These are phyloP conservation scores for Striga hermonthica DNA, from an alignment of 305 asterid species.

Conservation along the genomic window DNA sequence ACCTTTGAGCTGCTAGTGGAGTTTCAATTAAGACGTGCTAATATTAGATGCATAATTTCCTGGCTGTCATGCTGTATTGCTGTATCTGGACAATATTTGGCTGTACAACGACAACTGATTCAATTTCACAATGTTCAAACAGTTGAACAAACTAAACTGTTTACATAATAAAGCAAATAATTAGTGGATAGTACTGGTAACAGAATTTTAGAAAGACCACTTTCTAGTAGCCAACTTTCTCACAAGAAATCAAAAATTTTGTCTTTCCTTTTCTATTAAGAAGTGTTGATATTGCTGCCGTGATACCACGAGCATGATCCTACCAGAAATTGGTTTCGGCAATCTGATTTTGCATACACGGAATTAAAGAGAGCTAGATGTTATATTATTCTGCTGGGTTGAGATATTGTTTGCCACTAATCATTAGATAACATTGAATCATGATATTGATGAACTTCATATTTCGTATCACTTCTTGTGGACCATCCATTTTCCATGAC, in stretches of 20 bases:
- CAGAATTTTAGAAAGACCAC: not conserved
- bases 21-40: conserved; percentile 20
- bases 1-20: not conserved
- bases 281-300: conserved; percentile 3
- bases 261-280: not conserved
- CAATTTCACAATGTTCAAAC: conserved; percentile 4
- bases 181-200: conserved; percentile 11
- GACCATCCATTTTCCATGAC: conserved; percentile 4
- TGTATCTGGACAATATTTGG: not conserved
- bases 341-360: not conserved
- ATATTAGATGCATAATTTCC: not conserved
- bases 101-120: not conserved
- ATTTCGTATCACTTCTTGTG: conserved; percentile 21
- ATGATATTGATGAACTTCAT: conserved; percentile 8
- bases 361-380: not conserved
- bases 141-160: conserved; percentile 1
- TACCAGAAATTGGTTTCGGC: conserved; percentile 1
- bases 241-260: not conserved
- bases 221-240: not conserved
- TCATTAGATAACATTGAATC: conserved; percentile 17
- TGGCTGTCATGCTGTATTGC: conserved; percentile 3
- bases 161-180: conserved; percentile 2
- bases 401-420: not conserved
- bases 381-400: conserved; percentile 14
- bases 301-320: no score